Evolutionary conservation across 106 monocot genomes (phyloP), one percentile per base, ranked within the genome.

Genomic region (Dendrobium chrysotoxum): DNA sequence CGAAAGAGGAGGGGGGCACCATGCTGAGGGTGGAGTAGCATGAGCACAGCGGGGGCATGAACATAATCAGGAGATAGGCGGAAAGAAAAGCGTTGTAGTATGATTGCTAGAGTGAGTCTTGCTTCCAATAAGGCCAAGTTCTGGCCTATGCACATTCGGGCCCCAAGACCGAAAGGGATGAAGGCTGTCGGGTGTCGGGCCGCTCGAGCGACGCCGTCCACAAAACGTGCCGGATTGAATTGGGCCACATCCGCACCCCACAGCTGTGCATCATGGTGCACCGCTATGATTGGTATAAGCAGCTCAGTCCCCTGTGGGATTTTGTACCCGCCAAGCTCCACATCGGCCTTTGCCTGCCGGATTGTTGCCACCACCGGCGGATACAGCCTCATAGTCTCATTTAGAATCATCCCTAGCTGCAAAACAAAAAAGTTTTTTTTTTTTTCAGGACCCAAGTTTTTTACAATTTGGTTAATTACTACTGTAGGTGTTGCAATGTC

Each of bases 101-200:
- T 45, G 75, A 91, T 45, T 45, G 94, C 89, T 20, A 94, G 38
- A 10, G 89, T 79, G 55, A 94, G 83, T 82, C 87, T 91, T 40
- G 91, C 88, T 61, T 91, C 89, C 10, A 91, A 50, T 20, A 94
- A n/a, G 5, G 89, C 91, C 40, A 90, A 70, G 86, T 88, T 89
- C 79, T 88, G 91, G 10, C 94, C 94, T 41, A 94, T 89, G 89
- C 94, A 94, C 83, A 85, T 91, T 40, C 94, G 91, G 44, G 89
- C 83, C 0, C 94, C 94, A 0, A 85, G 80, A 64, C 91, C 94
- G 72, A 94, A 94, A 17, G 94, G 94, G 40, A 94, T 88, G 91
- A 90, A 94, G 8, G 86, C 86, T 1, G 70, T 88, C 30, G 86
- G 82, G 71, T 80, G 72, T 7, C 80, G 77, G 42, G 90, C 86